phyloP scores from a whole-genome alignment of 1,139 yeast species.

The Geotrichum siamense region DNA sequence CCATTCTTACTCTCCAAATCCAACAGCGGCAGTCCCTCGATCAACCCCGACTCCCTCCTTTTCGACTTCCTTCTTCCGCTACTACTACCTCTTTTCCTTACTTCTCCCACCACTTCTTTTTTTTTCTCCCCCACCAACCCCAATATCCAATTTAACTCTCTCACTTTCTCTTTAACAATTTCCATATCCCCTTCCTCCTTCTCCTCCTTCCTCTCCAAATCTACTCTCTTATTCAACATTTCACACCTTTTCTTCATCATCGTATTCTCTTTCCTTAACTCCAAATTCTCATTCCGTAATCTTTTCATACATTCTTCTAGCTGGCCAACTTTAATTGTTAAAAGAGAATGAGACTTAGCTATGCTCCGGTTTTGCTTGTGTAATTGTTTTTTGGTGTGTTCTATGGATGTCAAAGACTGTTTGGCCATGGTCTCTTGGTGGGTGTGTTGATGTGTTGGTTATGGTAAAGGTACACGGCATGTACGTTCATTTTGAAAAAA shows the following conservation, averaged over 20 bases:
- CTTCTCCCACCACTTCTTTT: not conserved
- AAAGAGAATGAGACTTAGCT: conserved; percentile 12
- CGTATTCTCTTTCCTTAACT: conserved; percentile 16
- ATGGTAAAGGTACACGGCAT: no score
- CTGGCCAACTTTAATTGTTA: conserved; percentile 9
- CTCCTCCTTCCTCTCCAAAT: not conserved
- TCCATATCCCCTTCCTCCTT: conserved; percentile 1
- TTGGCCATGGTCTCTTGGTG: no score
- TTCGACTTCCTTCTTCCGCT: conserved; percentile 7
- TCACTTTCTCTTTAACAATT: conserved; percentile 6
- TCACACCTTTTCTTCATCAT: conserved; percentile 8
- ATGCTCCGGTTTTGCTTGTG: conserved; percentile 15
- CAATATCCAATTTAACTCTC: conserved; percentile 5
- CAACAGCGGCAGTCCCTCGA: conserved; percentile 4
- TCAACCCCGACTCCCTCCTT: conserved; percentile 13
- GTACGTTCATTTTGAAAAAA: no score
- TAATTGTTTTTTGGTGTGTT: conserved; percentile 4
- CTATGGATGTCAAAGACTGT: no score
- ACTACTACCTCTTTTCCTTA: conserved; percentile 4
- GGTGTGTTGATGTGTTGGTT: no score
- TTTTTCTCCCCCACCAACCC: not conserved
- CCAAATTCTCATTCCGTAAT: conserved; percentile 17
- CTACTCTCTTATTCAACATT: conserved; percentile 5
- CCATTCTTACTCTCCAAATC: not conserved
- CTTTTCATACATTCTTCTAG: conserved; percentile 12